phyloP scores from a whole-genome alignment of 2,329 filamentous ascomycete genomes.

The Pyrenophora tritici-repentis region DNA sequence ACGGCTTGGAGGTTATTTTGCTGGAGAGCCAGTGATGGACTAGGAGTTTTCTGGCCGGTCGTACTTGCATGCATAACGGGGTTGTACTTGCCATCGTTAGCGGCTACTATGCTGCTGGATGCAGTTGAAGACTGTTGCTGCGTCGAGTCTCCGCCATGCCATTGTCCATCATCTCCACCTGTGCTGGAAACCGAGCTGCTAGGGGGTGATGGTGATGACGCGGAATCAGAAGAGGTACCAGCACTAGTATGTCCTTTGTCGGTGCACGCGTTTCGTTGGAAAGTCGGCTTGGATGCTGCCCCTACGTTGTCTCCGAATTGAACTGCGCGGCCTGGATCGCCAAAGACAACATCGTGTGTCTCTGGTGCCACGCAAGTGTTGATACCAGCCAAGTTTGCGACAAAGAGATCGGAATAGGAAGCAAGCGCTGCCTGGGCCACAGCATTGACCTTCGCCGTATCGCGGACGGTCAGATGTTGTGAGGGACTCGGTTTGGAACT shows the following conservation, averaged over 20 bases:
- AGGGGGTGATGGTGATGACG: slow-evolving; percentile 8
- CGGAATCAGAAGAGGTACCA: slow-evolving; percentile 13
- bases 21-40: too few species aligned
- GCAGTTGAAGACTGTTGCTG: neutral
- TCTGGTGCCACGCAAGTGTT: slow-evolving; percentile 50
- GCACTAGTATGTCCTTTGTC: slow-evolving; percentile 24
- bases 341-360: slow-evolving; percentile 48
- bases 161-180: slow-evolving; percentile 19
- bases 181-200: neutral
- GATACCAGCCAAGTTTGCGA: slow-evolving; percentile 50
- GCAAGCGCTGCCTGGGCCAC: slow-evolving; percentile 34
- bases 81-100: too few species aligned
- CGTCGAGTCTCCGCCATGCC: slow-evolving; percentile 7
- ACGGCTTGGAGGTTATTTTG: neutral
- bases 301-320: slow-evolving; percentile 45
- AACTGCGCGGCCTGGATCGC: slow-evolving; percentile 49
- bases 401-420: slow-evolving; percentile 50
- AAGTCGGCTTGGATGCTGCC: slow-evolving; percentile 19
- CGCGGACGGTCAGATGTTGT: neutral
- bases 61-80: too few species aligned
- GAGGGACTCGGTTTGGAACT: neutral
- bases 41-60: too few species aligned
- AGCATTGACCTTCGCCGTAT: slow-evolving; percentile 18
- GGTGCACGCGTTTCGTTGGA: slow-evolving; percentile 22
- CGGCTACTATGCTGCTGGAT: neutral